Percentiles rank a stretch among this genome's conserved stretches.
These are phyloP conservation scores for Hura crepitans DNA, from an alignment of 441 rosid genomes.

Conservation along the genomic window DNA sequence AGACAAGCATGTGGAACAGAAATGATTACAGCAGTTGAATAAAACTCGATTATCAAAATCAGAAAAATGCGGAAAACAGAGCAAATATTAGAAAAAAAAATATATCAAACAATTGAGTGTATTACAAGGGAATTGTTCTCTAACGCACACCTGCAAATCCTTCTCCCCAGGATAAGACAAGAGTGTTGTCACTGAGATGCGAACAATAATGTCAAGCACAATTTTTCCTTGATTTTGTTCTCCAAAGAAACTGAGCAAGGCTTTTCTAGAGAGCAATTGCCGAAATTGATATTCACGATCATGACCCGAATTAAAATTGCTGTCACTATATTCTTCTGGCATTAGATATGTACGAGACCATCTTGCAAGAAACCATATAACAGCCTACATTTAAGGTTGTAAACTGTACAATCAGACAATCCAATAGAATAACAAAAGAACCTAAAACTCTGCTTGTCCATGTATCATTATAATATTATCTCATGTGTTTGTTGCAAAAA, in stretches of 20 bases:
- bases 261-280: constrained; percentile 51
- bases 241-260: constrained; percentile 64
- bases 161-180: constrained; percentile 93
- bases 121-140: constrained; percentile 12
- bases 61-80: neutral
- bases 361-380: constrained; percentile 95
- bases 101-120: constrained; percentile 1
- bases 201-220: constrained; percentile 81
- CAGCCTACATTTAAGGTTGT: constrained; percentile 49
- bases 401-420: neutral
- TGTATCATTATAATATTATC: neutral
- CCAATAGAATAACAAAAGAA: neutral
- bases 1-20: neutral
- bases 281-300: constrained; percentile 40
- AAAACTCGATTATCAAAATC: constrained; percentile 9
- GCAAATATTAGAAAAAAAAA: neutral
- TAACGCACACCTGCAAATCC: constrained; percentile 70
- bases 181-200: constrained; percentile 66
- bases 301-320: constrained; percentile 41
- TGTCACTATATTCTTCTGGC: constrained; percentile 53
- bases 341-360: constrained; percentile 82
- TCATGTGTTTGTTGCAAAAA: neutral
- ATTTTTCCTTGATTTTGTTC: constrained; percentile 74
- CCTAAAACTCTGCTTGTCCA: neutral
- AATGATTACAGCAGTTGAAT: neutral